Conservation (phyloP, 257 asterid genomes). For the Plectranthus barbatus region DNA sequence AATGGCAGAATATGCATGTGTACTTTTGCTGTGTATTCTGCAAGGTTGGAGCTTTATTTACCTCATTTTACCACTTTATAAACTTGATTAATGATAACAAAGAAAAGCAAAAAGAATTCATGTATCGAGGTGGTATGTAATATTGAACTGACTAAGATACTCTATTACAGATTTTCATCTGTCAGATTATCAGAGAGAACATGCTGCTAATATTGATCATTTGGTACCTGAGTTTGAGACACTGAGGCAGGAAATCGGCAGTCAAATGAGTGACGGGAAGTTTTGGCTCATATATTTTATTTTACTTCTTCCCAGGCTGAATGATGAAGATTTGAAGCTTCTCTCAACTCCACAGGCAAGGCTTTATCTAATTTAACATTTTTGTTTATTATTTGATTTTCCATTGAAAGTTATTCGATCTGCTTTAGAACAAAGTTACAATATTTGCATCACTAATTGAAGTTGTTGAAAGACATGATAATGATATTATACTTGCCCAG, state of each 20-base stretch:
- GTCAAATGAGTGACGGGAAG: slow-evolving; percentile 42
- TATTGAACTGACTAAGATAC: slow-evolving; percentile 16
- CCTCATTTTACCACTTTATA: not conserved
- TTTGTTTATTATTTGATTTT: not conserved
- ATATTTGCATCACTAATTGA: not conserved
- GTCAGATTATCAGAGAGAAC: slow-evolving; percentile 64
- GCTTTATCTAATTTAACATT: slow-evolving; percentile 8
- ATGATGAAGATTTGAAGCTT: slow-evolving; percentile 45
- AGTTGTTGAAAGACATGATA: not conserved
- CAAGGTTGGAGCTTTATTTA: not conserved
- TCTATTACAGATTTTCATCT: slow-evolving; percentile 48
- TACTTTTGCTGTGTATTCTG: not conserved
- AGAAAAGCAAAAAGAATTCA: not conserved
- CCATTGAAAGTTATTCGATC: not conserved
- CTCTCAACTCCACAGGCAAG: slow-evolving; percentile 69
- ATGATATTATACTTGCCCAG: too few relatives aligned
- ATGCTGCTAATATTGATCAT: slow-evolving; percentile 46
- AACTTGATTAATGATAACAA: not conserved
- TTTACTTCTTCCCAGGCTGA: slow-evolving; percentile 65
- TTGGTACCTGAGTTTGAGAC: slow-evolving; percentile 55
- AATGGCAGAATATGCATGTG: not conserved
- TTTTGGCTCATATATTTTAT: slow-evolving; percentile 77
- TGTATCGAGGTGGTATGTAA: not conserved
- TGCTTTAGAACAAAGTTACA: not conserved
- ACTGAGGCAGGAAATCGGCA: slow-evolving; percentile 46